Evolutionary conservation across 2,329 filamentous ascomycete species (phyloP).

Genomic region (Incumbomyces delicatus): DNA sequence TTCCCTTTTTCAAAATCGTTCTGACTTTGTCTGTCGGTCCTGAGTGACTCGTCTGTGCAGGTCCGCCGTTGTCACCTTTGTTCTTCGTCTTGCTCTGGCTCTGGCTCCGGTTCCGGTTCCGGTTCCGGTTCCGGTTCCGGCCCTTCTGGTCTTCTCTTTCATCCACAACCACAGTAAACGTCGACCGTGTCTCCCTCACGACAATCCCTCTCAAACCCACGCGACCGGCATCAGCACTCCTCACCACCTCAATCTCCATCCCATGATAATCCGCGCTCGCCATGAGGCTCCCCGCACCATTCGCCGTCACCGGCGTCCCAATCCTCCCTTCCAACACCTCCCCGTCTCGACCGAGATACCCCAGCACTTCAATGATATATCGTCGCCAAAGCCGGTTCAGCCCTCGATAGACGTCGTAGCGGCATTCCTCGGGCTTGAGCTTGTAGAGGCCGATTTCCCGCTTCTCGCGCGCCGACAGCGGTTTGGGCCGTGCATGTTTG

Average conservation of each 20-base stretch:
- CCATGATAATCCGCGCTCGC: conserved; percentile 86
- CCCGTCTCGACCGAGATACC: conserved; percentile 31
- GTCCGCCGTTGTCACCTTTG: not conserved
- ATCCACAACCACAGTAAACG: conserved; percentile 56
- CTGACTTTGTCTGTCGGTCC: conserved; percentile 7
- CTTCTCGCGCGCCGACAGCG: conserved; percentile 71
- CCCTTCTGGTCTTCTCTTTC: conserved; percentile 30
- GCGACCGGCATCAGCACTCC: conserved; percentile 68
- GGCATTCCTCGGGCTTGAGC: conserved; percentile 57
- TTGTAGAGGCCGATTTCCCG: conserved; percentile 63
- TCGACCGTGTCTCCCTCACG: conserved; percentile 75
- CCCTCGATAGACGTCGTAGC: conserved; percentile 67
- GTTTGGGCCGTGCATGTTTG: conserved; percentile 47
- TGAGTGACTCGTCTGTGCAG: not conserved
- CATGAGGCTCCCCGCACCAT: conserved; percentile 48
- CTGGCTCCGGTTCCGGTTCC: not conserved
- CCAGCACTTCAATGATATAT: conserved; percentile 76
- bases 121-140: not conserved
- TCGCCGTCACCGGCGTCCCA: conserved; percentile 44
- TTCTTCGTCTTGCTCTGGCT: not conserved
- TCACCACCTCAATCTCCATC: conserved; percentile 68
- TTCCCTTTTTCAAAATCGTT: conserved; percentile 77
- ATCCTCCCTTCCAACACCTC: conserved; percentile 20
- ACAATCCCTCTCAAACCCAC: conserved; percentile 82
- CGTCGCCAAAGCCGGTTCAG: conserved; percentile 70